Evolutionary conservation across 139 green algal genomes (phyloP), one percentile per base, ranked within the genome.

Genomic region (Pseudopediastrum boryanum): DNA sequence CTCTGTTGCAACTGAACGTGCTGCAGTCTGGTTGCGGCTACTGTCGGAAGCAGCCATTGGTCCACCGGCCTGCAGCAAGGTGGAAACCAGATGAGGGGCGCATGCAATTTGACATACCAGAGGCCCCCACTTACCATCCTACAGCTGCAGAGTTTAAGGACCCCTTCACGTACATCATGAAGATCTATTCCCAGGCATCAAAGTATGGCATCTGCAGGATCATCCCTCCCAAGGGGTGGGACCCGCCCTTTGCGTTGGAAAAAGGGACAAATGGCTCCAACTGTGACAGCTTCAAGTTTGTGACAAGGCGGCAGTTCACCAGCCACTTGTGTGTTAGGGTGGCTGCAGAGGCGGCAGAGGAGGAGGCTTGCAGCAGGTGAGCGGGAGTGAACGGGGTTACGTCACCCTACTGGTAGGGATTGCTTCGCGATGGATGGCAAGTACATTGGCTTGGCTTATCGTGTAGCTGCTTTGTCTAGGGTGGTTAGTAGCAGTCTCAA

Each of bases 121-220:
- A 75, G 2, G 89, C 92, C 4, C 95, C 92, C 2, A 84, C 85
- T 9, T 97, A 89, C 75, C 75, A 77, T 48, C 95, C 95, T 4
- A 94, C 88, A 0, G 77, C 73, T 3, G 91, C 94, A 43, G 90
- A 98, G 75, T 98, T 96, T 73, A 2, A 65, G 8, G 86, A 98
- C 78, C 94, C 94, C 3, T 59, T 97, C 0, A 76, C 81, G 13
- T 98, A 95, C 87, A 95, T 98, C 44, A 39, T 62, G 0, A 86
- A 67, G 1, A 93, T 97, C 13, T 76, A 54, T 0, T 27, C 38
- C 5, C 64, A 91, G 43, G 92, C 87, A 2, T 83, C 86, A 36
- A 80, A 84, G 71, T 94, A 86, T 58, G 95, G 96, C 10, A 90
- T 98, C 50, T 94, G 89, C 27, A 86, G 87, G 68, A 96, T 99